phyloP scores from a whole-genome alignment of 2,329 filamentous ascomycete species.

The Juglanconis oblonga region DNA sequence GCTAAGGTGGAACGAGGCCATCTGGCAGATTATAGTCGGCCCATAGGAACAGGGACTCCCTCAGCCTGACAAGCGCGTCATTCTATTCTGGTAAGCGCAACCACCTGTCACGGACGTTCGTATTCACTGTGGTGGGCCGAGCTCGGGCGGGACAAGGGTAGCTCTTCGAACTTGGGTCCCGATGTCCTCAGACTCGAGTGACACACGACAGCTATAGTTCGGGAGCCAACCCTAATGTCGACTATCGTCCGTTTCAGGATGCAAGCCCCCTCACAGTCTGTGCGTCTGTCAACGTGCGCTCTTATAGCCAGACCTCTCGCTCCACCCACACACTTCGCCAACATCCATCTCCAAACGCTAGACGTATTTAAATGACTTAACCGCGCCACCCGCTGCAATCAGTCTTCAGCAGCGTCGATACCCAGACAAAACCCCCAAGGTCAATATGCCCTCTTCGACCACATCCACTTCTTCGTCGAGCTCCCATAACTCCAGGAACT shows the following conservation, averaged over 20 bases:
- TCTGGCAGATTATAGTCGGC: background rate
- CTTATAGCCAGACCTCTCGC: conserved; percentile 7
- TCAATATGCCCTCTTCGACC: conserved; percentile 15
- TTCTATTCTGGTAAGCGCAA: too few species aligned
- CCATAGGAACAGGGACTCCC: background rate
- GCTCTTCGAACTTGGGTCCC: background rate
- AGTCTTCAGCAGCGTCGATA: background rate
- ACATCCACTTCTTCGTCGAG: conserved; percentile 14
- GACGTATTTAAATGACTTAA: background rate
- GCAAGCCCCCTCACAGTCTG: conserved; percentile 14
- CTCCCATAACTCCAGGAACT: conserved; percentile 7
- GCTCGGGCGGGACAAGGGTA: background rate
- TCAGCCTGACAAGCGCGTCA: background rate
- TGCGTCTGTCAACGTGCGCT: conserved; percentile 10
- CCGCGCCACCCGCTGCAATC: background rate
- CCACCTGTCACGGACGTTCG: background rate
- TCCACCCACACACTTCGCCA: conserved; percentile 2
- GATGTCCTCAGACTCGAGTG: background rate
- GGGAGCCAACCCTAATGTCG: background rate
- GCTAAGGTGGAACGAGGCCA: background rate
- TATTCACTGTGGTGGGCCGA: background rate
- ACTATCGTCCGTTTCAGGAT: conserved; percentile 12
- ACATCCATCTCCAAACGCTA: background rate
- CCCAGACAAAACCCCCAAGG: background rate
- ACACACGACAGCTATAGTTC: background rate